Percentiles rank a stretch among this genome's conserved stretches.
Conservation (phyloP, 139 green algal genomes). For the Astrephomene gubernaculifera region DNA sequence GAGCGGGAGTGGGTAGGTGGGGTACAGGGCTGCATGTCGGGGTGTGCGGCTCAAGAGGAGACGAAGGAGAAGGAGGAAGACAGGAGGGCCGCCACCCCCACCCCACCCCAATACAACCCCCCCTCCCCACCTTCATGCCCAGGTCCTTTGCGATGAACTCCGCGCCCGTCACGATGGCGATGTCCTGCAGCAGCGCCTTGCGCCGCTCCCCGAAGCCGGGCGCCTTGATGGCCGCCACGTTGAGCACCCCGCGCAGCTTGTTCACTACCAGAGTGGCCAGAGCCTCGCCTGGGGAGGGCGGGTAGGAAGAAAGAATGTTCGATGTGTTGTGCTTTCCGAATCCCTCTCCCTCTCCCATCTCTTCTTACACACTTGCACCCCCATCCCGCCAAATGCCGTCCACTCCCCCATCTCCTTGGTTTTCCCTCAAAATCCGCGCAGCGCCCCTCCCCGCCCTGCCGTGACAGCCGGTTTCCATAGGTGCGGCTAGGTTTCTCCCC, state of each 20-base stretch:
- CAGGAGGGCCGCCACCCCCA: not conserved
- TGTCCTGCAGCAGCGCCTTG: slow-evolving; percentile 98
- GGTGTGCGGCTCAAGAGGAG: too few species aligned
- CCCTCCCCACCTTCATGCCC: slow-evolving; percentile 66
- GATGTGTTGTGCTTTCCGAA: not conserved
- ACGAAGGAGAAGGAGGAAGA: too few species aligned
- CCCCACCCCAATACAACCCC: not conserved
- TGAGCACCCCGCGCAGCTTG: slow-evolving; percentile 97
- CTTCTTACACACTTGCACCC: too few species aligned
- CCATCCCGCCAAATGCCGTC: too few species aligned
- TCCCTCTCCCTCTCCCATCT: not conserved
- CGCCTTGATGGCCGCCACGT: slow-evolving; percentile 92
- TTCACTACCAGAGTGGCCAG: slow-evolving; percentile 99
- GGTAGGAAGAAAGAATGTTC: not conserved
- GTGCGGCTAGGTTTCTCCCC: too few species aligned
- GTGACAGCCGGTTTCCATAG: too few species aligned
- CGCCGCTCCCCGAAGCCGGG: slow-evolving; percentile 98
- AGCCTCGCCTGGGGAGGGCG: slow-evolving; percentile 27
- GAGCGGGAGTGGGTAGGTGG: too few species aligned
- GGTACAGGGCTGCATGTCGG: too few species aligned
- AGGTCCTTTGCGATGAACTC: slow-evolving; percentile 96
- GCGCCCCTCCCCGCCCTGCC: too few species aligned
- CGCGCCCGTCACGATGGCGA: slow-evolving; percentile 96
- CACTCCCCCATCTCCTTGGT: too few species aligned
- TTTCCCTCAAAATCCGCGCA: too few species aligned